Percentiles rank a stretch among this genome's conserved stretches.
phyloP scores from a whole-genome alignment of 176 grass and related monocot species.

The Oryza nivara region DNA sequence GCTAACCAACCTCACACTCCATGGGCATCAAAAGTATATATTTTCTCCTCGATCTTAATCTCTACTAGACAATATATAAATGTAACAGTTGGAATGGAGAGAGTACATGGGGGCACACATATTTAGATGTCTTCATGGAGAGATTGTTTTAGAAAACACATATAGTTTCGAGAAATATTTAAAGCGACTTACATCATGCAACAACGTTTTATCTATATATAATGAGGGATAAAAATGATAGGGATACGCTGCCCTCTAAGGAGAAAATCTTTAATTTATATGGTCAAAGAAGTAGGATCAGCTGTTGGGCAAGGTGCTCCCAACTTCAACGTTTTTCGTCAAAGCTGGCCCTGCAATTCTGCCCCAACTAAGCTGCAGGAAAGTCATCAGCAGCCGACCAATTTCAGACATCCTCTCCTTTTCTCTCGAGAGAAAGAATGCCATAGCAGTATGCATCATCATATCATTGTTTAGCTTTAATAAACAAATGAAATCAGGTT shows the following conservation, averaged over 20 bases:
- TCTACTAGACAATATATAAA: no score
- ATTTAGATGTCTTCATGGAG: not conserved
- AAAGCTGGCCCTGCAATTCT: slow-evolving; percentile 31
- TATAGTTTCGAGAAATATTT: not conserved
- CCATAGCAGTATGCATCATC: not conserved
- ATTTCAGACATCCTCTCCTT: slow-evolving; percentile 1
- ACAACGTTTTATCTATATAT: not conserved
- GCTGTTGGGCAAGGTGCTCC: not conserved
- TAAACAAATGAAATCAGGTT: not conserved
- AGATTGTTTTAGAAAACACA: not conserved
- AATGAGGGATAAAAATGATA: not conserved
- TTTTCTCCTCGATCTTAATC: no score
- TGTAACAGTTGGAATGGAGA: no score
- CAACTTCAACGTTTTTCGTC: slow-evolving; percentile 24
- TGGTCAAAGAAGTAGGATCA: slow-evolving; percentile 29
- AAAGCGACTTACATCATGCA: not conserved
- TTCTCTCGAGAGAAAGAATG: slow-evolving; percentile 28
- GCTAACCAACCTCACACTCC: no score
- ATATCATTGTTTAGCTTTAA: slow-evolving; percentile 25
- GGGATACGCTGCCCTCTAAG: not conserved
- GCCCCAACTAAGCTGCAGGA: not conserved
- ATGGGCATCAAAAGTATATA: no score
- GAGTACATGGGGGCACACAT: not conserved
- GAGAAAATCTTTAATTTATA: slow-evolving; percentile 11
- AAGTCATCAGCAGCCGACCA: not conserved